Evolutionary conservation across 352 stramenopile species (phyloP), one percentile per base, ranked within the genome.

Genomic region (Phytophthora macrochlamydospora): DNA sequence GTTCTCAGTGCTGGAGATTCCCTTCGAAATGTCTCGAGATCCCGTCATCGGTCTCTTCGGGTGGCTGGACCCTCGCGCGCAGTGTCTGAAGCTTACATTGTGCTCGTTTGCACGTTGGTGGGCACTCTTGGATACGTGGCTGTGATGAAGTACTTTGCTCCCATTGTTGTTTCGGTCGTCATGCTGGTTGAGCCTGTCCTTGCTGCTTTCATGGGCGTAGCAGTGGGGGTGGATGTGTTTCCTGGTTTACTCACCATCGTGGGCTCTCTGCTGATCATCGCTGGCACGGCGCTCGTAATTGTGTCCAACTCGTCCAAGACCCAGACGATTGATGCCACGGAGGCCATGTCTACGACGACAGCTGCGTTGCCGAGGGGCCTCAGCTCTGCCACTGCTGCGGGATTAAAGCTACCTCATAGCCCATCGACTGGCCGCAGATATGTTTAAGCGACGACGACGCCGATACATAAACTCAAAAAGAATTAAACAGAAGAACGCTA

Each of bases 101-200:
- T 94, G 11, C 48, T 97, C 29, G 77, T 97, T 18, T 97, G 91
- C 58, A 96, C 92, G 37, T 72, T 94, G 11, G 60, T 96, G 0
- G 90, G 91, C 54, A 96, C 87, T 9, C 83, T 94, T 44, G 90
- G 90, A 9, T 98, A 95, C 61, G 66, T 98, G 45, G 78, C 79
- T 2, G 87, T 93, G 9, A 90, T 98, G 81, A 97, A 98, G 56
- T 97, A 98, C 72, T 98, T 98, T 46, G 86, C 94, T 45, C 80
- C 90, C 29, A 91, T 98, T 53, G 90, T 97, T 28, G 79, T 97
- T 33, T 90, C 89, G 7, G 91, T 95, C 32, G 90, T 96, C 33
- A 95, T 93, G 75, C 73, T 98, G 9, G 65, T 97, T n/a, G 90
- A 98, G 70, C 91, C 91, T 9, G 73, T 95, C 46, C 48, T 94